These are phyloP conservation scores for Macrotyloma uniflorum DNA, from an alignment of 306 rosid species.

Conservation along the genomic window DNA sequence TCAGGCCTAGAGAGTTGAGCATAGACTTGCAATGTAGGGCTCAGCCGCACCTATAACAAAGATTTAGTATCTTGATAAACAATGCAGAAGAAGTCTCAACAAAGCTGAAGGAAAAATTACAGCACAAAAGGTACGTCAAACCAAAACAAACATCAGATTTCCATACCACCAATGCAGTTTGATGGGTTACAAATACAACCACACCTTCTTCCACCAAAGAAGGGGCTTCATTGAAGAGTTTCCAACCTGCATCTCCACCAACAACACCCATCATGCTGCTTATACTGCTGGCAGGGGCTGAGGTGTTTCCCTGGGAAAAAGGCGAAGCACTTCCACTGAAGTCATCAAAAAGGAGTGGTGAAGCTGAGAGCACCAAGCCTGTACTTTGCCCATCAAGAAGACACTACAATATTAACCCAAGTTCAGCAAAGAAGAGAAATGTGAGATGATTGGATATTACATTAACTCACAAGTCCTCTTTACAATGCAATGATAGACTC, in stretches of 20 bases:
- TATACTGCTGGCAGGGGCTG: constrained; percentile 72
- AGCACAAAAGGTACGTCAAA: constrained; percentile 46
- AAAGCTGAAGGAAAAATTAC: constrained; percentile 36
- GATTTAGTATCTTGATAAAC: constrained; percentile 34
- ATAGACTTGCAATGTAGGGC: constrained; percentile 74
- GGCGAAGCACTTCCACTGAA: constrained; percentile 59
- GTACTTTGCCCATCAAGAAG: constrained; percentile 96
- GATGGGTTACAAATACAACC: constrained; percentile 93
- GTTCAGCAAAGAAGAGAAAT: constrained; percentile 42
- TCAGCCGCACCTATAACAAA: constrained; percentile 72
- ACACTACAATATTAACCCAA: constrained; percentile 67
- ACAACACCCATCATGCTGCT: constrained; percentile 97
- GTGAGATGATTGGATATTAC: constrained; percentile 41
- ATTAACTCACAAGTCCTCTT: constrained; percentile 25
- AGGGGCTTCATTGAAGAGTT: constrained; percentile 92
- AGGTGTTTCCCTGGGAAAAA: constrained; percentile 61
- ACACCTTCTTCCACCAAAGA: constrained; percentile 87
- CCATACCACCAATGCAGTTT: constrained; percentile 95
- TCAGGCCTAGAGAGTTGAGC: constrained; percentile 84
- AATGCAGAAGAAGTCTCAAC: constrained; percentile 29
- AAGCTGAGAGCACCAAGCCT: constrained; percentile 85
- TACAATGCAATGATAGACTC: constrained; percentile 9
- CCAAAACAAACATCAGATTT: constrained; percentile 55
- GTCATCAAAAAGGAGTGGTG: constrained; percentile 87
- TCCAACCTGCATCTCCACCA: constrained; percentile 95